Percentiles rank a stretch among this genome's conserved stretches.
phyloP scores from a whole-genome alignment of 2,329 filamentous ascomycete genomes.

The Cylindrodendrum hubeiense region DNA sequence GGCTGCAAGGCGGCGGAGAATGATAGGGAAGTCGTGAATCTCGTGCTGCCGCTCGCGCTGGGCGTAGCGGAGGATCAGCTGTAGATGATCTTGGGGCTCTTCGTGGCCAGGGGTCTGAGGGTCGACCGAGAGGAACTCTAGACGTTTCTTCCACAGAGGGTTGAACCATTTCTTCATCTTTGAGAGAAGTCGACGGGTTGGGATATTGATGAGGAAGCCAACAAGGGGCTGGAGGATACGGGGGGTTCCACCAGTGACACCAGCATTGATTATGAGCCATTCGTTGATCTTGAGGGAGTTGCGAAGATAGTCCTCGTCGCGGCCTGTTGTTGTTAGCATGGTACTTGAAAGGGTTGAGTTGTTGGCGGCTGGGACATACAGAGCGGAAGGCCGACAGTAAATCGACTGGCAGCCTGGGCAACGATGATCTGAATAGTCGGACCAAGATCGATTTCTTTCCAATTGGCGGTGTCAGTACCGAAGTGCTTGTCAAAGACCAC shows the following conservation, averaged over 20 bases:
- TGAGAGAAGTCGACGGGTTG: conserved; percentile 35
- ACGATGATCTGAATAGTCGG: conserved; percentile 44
- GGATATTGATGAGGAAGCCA: conserved; percentile 43
- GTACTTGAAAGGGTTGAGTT: neutral
- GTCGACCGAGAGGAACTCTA: conserved; percentile 10
- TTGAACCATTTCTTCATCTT: conserved; percentile 45
- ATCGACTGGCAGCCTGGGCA: conserved; percentile 47
- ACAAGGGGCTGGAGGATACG: conserved; percentile 47
- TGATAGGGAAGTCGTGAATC: conserved; percentile 44
- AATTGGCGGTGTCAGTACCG: conserved; percentile 48
- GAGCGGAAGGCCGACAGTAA: conserved; percentile 48
- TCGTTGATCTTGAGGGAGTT: conserved; percentile 47
- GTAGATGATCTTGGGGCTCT: conserved; percentile 54
- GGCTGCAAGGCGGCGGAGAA: conserved; percentile 48
- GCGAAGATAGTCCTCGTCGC: conserved; percentile 51
- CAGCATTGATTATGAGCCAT: conserved; percentile 49
- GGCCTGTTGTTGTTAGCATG: conserved; percentile 35
- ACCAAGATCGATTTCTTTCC: conserved; percentile 50
- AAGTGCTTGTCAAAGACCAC: conserved; percentile 51
- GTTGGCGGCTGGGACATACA: conserved; percentile 40
- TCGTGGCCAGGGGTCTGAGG: conserved; percentile 24
- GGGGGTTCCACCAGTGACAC: conserved; percentile 47
- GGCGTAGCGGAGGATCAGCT: conserved; percentile 57
- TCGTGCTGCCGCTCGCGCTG: conserved; percentile 54
- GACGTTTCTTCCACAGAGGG: conserved; percentile 36